Conservation (phyloP, 805 yeast species). For the Maudiozyma pseudohumilis region DNA sequence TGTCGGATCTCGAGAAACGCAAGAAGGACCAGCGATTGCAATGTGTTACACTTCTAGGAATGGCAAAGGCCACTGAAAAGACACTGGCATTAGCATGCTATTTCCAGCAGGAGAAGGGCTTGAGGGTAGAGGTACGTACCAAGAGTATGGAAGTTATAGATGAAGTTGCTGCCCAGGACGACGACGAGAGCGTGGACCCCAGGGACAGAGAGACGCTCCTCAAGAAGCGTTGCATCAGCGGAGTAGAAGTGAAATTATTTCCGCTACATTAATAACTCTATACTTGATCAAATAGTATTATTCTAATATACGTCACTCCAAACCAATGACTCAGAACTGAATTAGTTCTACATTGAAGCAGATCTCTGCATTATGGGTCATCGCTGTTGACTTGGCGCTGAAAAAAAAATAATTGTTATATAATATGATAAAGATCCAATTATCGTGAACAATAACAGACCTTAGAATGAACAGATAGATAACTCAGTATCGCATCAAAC, state of each 20-base stretch:
- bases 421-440: too few species aligned
- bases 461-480: too few species aligned
- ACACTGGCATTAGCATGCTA: constrained; percentile 53
- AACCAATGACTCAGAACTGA: too few species aligned
- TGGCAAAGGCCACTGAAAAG: constrained; percentile 65
- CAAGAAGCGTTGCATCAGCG: constrained; percentile 33
- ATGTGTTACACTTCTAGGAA: constrained; percentile 53
- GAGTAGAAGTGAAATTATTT: constrained; percentile 35
- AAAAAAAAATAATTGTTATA: too few species aligned
- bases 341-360: too few species aligned
- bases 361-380: too few species aligned
- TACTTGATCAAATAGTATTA: too few species aligned
- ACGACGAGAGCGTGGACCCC: constrained; percentile 24
- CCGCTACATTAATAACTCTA: too few species aligned
- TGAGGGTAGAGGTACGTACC: constrained; percentile 51
- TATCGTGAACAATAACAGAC: too few species aligned
- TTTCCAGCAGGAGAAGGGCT: constrained; percentile 41
- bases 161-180: constrained; percentile 37
- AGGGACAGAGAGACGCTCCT: constrained; percentile 27
- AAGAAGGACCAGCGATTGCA: constrained; percentile 31
- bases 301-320: too few species aligned
- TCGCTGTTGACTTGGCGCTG: too few species aligned
- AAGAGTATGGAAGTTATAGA: constrained; percentile 62
- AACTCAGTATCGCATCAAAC: too few species aligned
- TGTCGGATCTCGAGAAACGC: constrained; percentile 32